Percentiles rank a stretch among this genome's conserved stretches.
Evolutionary conservation across 1,139 yeast species (phyloP).

Genomic region (Tardiomyces digboiensis): DNA sequence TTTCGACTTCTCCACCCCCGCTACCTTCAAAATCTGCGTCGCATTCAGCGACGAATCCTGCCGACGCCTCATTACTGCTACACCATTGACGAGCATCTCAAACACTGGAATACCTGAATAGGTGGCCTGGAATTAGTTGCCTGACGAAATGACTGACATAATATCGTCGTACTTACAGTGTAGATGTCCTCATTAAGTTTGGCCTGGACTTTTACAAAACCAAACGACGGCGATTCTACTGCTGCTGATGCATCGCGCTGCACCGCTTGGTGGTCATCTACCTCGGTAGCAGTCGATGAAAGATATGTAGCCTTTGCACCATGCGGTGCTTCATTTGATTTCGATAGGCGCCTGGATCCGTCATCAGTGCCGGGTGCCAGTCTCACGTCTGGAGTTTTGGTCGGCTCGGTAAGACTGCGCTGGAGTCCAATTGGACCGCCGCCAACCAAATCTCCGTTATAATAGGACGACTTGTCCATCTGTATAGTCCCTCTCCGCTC

Average conservation of each 20-base stretch:
- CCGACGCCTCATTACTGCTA: slow-evolving; percentile 90
- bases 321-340: neutral
- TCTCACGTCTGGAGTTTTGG: neutral
- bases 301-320: neutral
- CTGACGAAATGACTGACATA: too few species aligned
- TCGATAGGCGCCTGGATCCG: neutral
- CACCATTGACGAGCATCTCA: slow-evolving; percentile 71
- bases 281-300: neutral
- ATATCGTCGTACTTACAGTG: too few species aligned
- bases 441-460: too few species aligned
- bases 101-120: slow-evolving; percentile 59
- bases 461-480: too few species aligned
- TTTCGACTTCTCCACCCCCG: slow-evolving; percentile 90
- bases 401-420: neutral
- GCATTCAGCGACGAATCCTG: slow-evolving; percentile 95
- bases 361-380: neutral
- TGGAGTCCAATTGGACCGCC: neutral
- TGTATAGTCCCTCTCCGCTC: too few species aligned
- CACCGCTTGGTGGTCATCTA: neutral
- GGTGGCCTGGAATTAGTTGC: slow-evolving; percentile 29
- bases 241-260: neutral
- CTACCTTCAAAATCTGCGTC: slow-evolving; percentile 92
- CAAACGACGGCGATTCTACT: neutral
- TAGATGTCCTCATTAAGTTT: neutral
- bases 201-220: neutral